Percentiles rank a stretch among this genome's conserved stretches.
Conservation (phyloP, 2,329 filamentous ascomycete genomes). For the Penicillium sp. region DNA sequence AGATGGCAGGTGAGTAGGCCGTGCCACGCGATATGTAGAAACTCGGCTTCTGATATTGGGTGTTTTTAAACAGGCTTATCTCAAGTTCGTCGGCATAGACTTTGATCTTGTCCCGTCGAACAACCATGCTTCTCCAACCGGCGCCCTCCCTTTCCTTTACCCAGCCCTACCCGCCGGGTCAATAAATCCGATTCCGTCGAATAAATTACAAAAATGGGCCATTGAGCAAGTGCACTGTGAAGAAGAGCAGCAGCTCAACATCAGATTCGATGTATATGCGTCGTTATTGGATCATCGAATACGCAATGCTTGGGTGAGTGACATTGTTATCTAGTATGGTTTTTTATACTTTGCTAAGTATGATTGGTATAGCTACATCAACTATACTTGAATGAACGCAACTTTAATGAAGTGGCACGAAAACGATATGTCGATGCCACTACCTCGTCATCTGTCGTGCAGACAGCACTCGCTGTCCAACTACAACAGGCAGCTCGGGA, state of each 20-base stretch:
- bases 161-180: constrained; percentile 46
- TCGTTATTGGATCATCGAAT: constrained; percentile 72
- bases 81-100: constrained; percentile 69
- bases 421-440: constrained; percentile 67
- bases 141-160: constrained; percentile 82
- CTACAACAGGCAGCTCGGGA: constrained; percentile 68
- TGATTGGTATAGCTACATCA: constrained; percentile 59
- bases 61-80: constrained; percentile 61
- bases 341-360: constrained; percentile 7
- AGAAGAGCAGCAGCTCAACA: constrained; percentile 49
- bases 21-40: not conserved
- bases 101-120: constrained; percentile 69
- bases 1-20: constrained; percentile 78
- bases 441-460: constrained; percentile 59
- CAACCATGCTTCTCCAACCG: constrained; percentile 89
- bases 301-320: constrained; percentile 76
- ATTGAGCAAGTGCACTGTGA: constrained; percentile 47
- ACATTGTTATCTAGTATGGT: no score
- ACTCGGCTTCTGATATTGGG: not conserved
- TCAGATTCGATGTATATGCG: constrained; percentile 69
- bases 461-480: constrained; percentile 58
- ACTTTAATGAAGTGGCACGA: constrained; percentile 62
- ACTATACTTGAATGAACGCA: constrained; percentile 70
- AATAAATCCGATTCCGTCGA: constrained; percentile 53
- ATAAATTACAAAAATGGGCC: constrained; percentile 67